A percentile compares a stretch with the other conserved stretches of the same genome.
These are phyloP conservation scores for Apophysomyces variabilis DNA, from an alignment of 371 early-diverging fungal species.

Conservation along the genomic window DNA sequence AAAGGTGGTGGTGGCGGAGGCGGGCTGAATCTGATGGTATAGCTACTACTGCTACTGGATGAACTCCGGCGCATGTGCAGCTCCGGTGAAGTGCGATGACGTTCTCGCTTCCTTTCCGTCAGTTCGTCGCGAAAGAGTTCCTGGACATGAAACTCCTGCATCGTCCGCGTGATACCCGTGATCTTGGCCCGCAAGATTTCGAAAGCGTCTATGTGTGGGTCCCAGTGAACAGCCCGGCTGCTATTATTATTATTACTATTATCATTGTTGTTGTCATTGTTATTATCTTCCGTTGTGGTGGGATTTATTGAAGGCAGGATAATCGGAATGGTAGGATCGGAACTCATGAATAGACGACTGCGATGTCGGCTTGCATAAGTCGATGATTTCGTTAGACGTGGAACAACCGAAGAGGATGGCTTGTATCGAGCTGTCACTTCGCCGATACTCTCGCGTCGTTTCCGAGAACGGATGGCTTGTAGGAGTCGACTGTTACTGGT, in stretches of 20 bases:
- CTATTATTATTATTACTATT: constrained; percentile 1
- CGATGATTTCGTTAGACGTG: constrained; percentile 40
- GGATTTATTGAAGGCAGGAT: background rate
- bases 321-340: background rate
- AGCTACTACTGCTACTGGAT: constrained; percentile 5
- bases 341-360: background rate
- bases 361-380: constrained; percentile 18
- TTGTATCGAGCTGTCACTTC: constrained; percentile 25
- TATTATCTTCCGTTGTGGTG: constrained; percentile 14
- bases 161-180: constrained; percentile 49
- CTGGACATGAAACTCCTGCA: constrained; percentile 53
- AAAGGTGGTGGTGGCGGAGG: constrained; percentile 8
- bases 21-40: background rate
- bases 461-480: constrained; percentile 26
- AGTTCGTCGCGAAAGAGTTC: constrained; percentile 45
- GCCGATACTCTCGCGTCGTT: constrained; percentile 42
- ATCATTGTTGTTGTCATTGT: constrained; percentile 10
- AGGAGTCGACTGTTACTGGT: constrained; percentile 18
- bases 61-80: constrained; percentile 8
- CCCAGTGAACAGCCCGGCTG: constrained; percentile 27
- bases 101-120: constrained; percentile 24
- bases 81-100: constrained; percentile 16
- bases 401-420: constrained; percentile 26
- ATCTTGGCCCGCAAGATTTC: constrained; percentile 52
- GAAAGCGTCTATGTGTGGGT: constrained; percentile 52